Conservation (phyloP, 2,329 filamentous ascomycete genomes). For the Paradendryphiella salina region DNA sequence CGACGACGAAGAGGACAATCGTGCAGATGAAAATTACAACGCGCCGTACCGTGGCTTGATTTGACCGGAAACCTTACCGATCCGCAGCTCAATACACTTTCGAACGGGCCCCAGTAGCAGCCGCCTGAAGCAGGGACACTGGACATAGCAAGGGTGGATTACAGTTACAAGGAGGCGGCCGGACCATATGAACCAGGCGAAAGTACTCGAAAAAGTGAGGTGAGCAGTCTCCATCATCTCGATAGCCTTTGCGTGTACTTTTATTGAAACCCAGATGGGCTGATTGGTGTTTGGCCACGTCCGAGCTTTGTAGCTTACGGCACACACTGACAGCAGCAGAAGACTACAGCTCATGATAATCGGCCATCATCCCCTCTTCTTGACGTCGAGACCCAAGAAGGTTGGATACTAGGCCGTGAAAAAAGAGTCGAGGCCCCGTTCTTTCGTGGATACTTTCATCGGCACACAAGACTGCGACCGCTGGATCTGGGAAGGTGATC, state of each 20-base stretch:
- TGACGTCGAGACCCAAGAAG: neutral
- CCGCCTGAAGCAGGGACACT: conserved; percentile 3
- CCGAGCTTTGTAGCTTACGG: neutral
- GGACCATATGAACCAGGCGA: neutral
- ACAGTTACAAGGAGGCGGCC: conserved; percentile 3
- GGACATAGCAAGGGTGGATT: conserved; percentile 11
- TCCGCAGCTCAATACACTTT: neutral
- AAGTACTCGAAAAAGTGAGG: neutral
- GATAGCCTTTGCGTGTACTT: no score
- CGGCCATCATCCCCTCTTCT: neutral
- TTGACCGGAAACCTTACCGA: neutral
- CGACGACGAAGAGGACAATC: conserved; percentile 11
- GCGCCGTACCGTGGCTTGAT: neutral
- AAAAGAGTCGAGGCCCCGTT: conserved; percentile 11
- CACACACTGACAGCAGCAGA: conserved; percentile 6
- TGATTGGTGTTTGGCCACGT: neutral
- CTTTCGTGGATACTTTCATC: conserved; percentile 15
- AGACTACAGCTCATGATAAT: neutral
- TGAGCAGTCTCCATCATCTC: neutral
- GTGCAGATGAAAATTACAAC: neutral
- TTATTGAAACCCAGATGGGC: neutral
- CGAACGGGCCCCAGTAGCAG: conserved; percentile 11
- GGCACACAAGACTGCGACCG: conserved; percentile 13
- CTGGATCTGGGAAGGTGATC: conserved; percentile 18
- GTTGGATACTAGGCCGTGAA: conserved; percentile 5